A percentile compares a stretch with the other conserved stretches of the same genome.
Evolutionary conservation across 73 alveolate species (phyloP).

Genomic region (Tetrahymena thermophila): DNA sequence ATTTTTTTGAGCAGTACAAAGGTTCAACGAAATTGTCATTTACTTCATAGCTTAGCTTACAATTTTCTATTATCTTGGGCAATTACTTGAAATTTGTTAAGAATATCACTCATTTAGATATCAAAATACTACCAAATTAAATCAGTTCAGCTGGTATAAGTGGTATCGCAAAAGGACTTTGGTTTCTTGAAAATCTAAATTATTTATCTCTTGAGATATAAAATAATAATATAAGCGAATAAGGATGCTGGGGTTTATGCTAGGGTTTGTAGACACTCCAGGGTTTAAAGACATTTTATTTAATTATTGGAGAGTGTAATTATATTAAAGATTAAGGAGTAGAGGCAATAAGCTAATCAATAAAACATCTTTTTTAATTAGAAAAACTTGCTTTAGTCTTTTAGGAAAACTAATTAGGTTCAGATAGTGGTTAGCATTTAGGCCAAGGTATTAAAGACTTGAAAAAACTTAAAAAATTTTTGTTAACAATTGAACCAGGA

Average conservation of each 20-base stretch:
- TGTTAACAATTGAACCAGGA: not conserved
- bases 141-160: not conserved
- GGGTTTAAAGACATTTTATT: not conserved
- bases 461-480: not conserved
- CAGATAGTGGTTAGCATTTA: not conserved
- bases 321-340: not conserved
- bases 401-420: not conserved
- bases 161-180: not conserved
- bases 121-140: not conserved
- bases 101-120: not conserved
- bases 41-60: not conserved
- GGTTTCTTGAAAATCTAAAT: not conserved
- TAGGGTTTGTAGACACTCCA: not conserved
- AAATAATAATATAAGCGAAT: not conserved
- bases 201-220: not conserved
- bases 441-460: not conserved
- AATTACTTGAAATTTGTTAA: not conserved
- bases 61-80: not conserved
- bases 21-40: not conserved
- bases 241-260: not conserved
- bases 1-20: not conserved
- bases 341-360: not conserved
- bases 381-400: not conserved
- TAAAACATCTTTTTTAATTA: not conserved
- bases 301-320: not conserved